Base-by-base conservation (phyloP, 805 yeast species). In the Yarrowia deformans region DNA sequence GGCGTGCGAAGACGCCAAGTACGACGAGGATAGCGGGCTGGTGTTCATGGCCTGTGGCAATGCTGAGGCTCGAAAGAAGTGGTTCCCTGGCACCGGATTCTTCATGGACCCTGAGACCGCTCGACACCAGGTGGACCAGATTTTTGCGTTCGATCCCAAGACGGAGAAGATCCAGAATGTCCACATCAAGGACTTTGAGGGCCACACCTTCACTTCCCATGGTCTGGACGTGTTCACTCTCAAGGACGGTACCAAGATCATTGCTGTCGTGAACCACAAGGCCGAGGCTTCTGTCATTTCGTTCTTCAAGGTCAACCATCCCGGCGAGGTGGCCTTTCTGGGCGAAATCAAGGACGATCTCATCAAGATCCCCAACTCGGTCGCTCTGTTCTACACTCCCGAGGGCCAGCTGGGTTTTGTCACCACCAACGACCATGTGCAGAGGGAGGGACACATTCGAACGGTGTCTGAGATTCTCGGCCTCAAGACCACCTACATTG, bases 1-100 rank as follows among this genome's bases (percentile, higher is more conserved):
- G 34, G 66, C 52, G 14, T 60, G 66, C 18, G 66, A 60, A 14
- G 66, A 60, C 43, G 66, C 66, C n/a, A 60, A 60, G 42, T 60
- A 60, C 52, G 66, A 60, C 52, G 50, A 43, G 50, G 66, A 60
- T 14, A 19, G 23, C 12, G 66, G 66, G 1, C 52, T 60, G 14
- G 40, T 60, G 52, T 60, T 60, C 34, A 19, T 60, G 42, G 66
- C 66, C 12, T 60, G 66, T 14, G 66, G 52, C 1, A 45, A 43
- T 8, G 40, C 52, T 3, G 50, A 43, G 4, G 52, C 50, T 13
- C 66, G 66, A 18, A 40, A 45, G n/a, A 60, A 60, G 52, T 60
- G 66, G 66, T 60, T 60, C 34, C 66, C 66, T 8, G 66, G 66
- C 8, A 43, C 66, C 0, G 66, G 66, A 4, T 34, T 45, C 34